A percentile compares a stretch with the other conserved stretches of the same genome.
Evolutionary conservation across 352 stramenopile genomes (phyloP).

Genomic region (Globisporangium middletonii): DNA sequence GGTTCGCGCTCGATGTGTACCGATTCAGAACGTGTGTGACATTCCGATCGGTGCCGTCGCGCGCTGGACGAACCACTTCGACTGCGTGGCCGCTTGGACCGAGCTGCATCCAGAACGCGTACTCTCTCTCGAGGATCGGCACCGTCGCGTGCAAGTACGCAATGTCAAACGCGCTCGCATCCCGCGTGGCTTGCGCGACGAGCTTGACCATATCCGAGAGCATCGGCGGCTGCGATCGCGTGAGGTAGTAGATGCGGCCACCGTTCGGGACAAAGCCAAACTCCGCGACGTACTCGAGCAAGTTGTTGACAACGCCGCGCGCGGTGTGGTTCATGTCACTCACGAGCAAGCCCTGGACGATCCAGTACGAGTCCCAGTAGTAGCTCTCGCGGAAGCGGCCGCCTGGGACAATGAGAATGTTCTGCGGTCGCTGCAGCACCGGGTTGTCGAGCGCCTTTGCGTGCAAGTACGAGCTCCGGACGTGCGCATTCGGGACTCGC

Average conservation of each 20-base stretch:
- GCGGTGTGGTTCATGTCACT: conserved; percentile 78
- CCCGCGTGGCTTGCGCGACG: conserved; percentile 24
- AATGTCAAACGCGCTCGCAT: conserved; percentile 30
- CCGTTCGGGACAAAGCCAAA: conserved; percentile 90
- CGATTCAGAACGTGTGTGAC: conserved; percentile 60
- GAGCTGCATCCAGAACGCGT: conserved; percentile 80
- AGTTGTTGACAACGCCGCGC: conserved; percentile 74
- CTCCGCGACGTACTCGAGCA: conserved; percentile 81
- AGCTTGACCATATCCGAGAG: conserved; percentile 84
- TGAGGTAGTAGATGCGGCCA: conserved; percentile 88
- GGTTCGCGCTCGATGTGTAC: conserved; percentile 67
- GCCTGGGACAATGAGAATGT: conserved; percentile 83
- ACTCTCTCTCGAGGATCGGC: conserved; percentile 74
- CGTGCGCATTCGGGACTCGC: conserved; percentile 37
- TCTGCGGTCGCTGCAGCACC: conserved; percentile 27
- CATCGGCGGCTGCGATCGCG: conserved; percentile 86
- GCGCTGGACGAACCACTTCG: conserved; percentile 23
- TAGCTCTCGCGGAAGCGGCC: conserved; percentile 91
- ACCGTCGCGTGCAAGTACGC: conserved; percentile 45
- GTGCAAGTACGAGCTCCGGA: conserved; percentile 54
- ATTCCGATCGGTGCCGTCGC: not conserved
- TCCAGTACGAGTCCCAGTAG: conserved; percentile 94
- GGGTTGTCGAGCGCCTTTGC: conserved; percentile 34
- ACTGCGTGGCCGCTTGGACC: conserved; percentile 57
- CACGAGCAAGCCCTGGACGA: conserved; percentile 81